Conservation (phyloP, 2,329 filamentous ascomycete species). For the Aspergillus aculeatus region DNA sequence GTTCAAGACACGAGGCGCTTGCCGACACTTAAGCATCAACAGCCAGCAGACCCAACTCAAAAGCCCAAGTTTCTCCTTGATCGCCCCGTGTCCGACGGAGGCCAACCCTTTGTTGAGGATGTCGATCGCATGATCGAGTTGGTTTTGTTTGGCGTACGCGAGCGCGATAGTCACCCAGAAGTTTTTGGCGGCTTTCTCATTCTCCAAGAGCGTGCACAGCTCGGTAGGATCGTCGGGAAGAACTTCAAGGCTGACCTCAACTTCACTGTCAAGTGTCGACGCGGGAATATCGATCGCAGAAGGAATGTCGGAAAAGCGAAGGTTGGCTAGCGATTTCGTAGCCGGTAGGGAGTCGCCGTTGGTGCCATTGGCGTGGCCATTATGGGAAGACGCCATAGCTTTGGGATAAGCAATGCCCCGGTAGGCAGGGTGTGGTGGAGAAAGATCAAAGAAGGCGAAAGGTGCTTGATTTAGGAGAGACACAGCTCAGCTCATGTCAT, state of each 20-base stretch:
- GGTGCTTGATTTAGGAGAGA: constrained; percentile 5
- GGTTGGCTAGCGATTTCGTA: constrained; percentile 34
- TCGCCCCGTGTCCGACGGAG: constrained; percentile 66
- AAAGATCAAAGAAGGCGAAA: constrained; percentile 18
- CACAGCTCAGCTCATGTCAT: constrained; percentile 30
- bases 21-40: constrained; percentile 82
- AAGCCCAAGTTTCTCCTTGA: constrained; percentile 81
- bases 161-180: constrained; percentile 99
- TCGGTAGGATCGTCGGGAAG: constrained; percentile 92
- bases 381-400: constrained; percentile 53
- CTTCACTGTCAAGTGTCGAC: constrained; percentile 62
- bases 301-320: constrained; percentile 62
- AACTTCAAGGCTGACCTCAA: constrained; percentile 90
- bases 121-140: constrained; percentile 78
- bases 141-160: constrained; percentile 93
- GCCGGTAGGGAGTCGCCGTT: constrained; percentile 43
- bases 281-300: constrained; percentile 65
- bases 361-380: constrained; percentile 54
- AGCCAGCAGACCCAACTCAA: constrained; percentile 86
- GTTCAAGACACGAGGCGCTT: constrained; percentile 66
- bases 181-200: constrained; percentile 83
- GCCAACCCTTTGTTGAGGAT: constrained; percentile 70
- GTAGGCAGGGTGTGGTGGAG: constrained; percentile 1
- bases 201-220: constrained; percentile 90
- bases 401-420: constrained; percentile 2